Conservation (phyloP, 345 rosid species). For the Isatis tinctoria region DNA sequence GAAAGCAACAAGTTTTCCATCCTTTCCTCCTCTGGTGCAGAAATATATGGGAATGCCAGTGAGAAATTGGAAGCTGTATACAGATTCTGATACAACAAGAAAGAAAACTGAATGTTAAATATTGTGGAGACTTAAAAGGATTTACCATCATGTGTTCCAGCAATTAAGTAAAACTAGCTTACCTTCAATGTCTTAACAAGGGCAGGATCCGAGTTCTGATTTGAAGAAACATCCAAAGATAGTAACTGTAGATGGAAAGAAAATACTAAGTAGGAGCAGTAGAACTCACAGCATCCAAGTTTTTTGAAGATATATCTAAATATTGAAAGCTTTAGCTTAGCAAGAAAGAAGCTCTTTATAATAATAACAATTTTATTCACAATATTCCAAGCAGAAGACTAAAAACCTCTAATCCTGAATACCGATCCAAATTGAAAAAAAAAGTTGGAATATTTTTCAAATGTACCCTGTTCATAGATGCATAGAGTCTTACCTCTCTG, state of each 20-base stretch:
- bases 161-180: not conserved
- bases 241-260: constrained; percentile 44
- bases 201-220: constrained; percentile 45
- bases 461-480: not conserved
- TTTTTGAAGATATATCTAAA: not conserved
- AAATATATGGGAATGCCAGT: constrained; percentile 82
- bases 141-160: not conserved
- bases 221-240: constrained; percentile 60
- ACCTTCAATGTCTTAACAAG: constrained; percentile 72
- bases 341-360: not conserved
- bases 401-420: not conserved
- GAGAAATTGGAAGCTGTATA: constrained; percentile 66
- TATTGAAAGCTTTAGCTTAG: not conserved
- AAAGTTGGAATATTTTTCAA: constrained; percentile 46
- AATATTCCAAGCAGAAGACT: constrained; percentile 2
- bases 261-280: not conserved
- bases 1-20: constrained; percentile 67
- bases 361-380: not conserved
- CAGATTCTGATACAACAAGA: constrained; percentile 42
- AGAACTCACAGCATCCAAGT: constrained; percentile 26
- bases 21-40: constrained; percentile 57
- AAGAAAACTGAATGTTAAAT: constrained; percentile 10
- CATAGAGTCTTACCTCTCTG: constrained; percentile 51
- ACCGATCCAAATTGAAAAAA: not conserved
- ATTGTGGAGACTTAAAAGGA: not conserved